phyloP scores from a whole-genome alignment of 106 monocot genomes.

The Platanthera guangdongensis region DNA sequence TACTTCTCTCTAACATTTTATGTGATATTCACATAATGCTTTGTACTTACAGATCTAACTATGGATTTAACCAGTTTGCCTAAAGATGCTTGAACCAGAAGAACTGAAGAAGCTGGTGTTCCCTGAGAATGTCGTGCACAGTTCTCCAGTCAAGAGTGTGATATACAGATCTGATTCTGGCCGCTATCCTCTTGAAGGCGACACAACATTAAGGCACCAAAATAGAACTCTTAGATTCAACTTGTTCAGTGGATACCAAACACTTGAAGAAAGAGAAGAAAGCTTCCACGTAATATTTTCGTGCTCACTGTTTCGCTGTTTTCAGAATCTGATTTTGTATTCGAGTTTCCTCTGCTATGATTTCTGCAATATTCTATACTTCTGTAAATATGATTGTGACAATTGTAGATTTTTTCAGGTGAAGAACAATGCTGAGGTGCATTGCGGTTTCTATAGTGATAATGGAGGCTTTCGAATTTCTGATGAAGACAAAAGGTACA shows the following conservation, averaged over 20 bases:
- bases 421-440: conserved; percentile 48
- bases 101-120: conserved; percentile 60
- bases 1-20: neutral
- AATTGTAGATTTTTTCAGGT: conserved; percentile 33
- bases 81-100: conserved; percentile 57
- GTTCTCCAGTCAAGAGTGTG: conserved; percentile 47
- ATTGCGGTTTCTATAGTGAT: conserved; percentile 94
- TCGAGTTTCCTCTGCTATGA: neutral
- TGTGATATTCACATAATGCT: neutral
- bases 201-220: conserved; percentile 19
- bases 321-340: neutral
- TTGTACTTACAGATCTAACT: conserved; percentile 1
- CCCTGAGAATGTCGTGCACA: conserved; percentile 22
- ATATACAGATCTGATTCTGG: conserved; percentile 49
- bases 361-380: neutral
- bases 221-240: conserved; percentile 52
- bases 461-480: conserved; percentile 73
- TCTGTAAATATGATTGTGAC: neutral
- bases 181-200: conserved; percentile 10
- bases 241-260: conserved; percentile 78
- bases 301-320: neutral
- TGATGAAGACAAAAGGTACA: conserved; percentile 66
- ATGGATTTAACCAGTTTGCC: conserved; percentile 45
- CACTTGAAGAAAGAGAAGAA: conserved; percentile 75
- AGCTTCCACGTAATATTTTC: conserved; percentile 64